phyloP scores from a whole-genome alignment of 2,329 filamentous ascomycete genomes.

The Alternaria solani region DNA sequence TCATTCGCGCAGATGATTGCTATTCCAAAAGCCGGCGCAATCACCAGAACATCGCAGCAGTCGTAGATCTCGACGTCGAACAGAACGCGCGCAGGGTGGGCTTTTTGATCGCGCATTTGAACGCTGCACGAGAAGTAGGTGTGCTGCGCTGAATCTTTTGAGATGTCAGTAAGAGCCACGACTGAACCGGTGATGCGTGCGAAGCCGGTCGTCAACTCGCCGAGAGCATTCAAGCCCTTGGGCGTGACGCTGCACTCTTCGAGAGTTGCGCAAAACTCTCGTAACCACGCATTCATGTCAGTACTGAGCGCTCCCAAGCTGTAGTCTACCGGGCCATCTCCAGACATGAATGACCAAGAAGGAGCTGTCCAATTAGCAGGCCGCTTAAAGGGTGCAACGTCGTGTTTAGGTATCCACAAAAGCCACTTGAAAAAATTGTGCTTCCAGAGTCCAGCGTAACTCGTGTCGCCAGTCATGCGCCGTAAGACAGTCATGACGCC shows the following conservation, averaged over 20 bases:
- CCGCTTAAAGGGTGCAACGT: not conserved
- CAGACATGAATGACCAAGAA: slow-evolving; percentile 18
- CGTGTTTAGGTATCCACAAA: slow-evolving; percentile 10
- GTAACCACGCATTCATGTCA: not conserved
- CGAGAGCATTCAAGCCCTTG: slow-evolving; percentile 13
- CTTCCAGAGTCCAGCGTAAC: slow-evolving; percentile 17
- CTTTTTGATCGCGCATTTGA: not conserved
- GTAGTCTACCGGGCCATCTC: slow-evolving; percentile 7
- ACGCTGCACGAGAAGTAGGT: not conserved
- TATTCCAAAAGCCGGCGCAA: slow-evolving; percentile 10
- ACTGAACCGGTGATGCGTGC: slow-evolving; percentile 8
- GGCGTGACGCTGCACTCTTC: slow-evolving; percentile 8
- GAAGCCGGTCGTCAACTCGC: slow-evolving; percentile 16
- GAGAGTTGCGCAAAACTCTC: slow-evolving; percentile 4
- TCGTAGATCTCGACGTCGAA: slow-evolving; percentile 8
- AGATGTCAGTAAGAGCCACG: not conserved
- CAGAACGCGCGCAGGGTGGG: slow-evolving; percentile 2
- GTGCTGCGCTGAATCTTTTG: not conserved
- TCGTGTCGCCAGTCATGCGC: slow-evolving; percentile 11
- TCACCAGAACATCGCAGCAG: slow-evolving; percentile 8
- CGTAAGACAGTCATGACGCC: slow-evolving; percentile 9
- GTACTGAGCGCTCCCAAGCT: not conserved
- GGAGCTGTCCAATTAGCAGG: not conserved
- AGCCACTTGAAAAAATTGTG: slow-evolving; percentile 13
- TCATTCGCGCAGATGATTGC: not conserved